Percentiles rank a stretch among this genome's conserved stretches.
Conservation (phyloP, 306 rosid species). For the Castanea mollissima region DNA sequence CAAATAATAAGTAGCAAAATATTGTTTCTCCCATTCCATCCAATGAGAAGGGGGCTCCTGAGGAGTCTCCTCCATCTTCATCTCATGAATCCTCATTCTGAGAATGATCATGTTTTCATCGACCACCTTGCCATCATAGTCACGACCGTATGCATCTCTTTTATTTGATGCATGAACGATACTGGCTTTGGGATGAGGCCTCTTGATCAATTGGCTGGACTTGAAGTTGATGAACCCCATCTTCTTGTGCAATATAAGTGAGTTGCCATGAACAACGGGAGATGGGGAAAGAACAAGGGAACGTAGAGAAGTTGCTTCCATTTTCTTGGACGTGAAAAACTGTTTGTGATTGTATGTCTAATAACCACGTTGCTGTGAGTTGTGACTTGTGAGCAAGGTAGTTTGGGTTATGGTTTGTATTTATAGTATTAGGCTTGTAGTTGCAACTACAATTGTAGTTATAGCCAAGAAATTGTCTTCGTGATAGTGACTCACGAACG, state of each 20-base stretch:
- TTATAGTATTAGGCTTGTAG: no score
- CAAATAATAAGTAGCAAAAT: slow-evolving; percentile 7
- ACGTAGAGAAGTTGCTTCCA: slow-evolving; percentile 25
- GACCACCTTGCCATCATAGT: slow-evolving; percentile 46
- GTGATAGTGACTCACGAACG: no score
- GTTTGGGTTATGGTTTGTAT: no score
- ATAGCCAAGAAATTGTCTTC: no score
- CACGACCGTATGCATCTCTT: slow-evolving; percentile 32
- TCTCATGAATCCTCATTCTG: slow-evolving; percentile 46
- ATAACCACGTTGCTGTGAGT: neutral
- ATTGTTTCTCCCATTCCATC: slow-evolving; percentile 41
- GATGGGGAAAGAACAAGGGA: slow-evolving; percentile 7
- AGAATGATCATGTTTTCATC: slow-evolving; percentile 61
- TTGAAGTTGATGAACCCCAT: neutral
- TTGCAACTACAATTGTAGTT: no score
- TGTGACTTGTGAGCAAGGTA: neutral
- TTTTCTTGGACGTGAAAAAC: neutral
- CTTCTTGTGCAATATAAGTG: neutral
- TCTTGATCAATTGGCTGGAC: neutral
- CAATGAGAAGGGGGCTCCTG: slow-evolving; percentile 12
- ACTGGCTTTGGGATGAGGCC: neutral
- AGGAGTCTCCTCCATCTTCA: slow-evolving; percentile 29
- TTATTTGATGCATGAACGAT: slow-evolving; percentile 27
- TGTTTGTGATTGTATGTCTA: neutral
- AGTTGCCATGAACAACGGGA: neutral